These are phyloP conservation scores for Coemansia sp. DNA, from an alignment of 192 early-diverging fungal species.

Conservation along the genomic window DNA sequence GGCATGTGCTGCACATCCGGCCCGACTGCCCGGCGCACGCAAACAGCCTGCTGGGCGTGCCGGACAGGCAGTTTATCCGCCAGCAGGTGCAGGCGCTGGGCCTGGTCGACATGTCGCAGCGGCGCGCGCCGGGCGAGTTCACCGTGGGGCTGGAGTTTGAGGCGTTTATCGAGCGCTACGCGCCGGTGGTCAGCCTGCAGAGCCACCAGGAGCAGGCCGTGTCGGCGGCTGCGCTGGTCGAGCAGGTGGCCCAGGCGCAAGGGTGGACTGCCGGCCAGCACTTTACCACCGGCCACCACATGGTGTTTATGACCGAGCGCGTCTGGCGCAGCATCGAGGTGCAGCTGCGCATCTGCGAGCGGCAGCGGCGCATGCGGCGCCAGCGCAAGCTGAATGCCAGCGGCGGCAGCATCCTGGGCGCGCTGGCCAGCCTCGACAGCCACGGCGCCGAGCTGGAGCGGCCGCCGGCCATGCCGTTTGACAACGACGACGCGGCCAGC, in stretches of 20 bases:
- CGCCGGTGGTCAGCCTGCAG: constrained; percentile 45
- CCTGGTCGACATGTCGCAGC: constrained; percentile 65
- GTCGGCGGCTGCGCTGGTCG: constrained; percentile 14
- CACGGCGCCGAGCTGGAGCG: constrained; percentile 28
- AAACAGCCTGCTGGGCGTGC: constrained; percentile 27
- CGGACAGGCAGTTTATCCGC: constrained; percentile 60
- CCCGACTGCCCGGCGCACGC: constrained; percentile 54
- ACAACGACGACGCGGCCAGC: constrained; percentile 32
- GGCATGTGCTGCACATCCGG: constrained; percentile 78
- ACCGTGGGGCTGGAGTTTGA: constrained; percentile 64
- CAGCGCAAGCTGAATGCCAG: not conserved
- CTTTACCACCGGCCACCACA: constrained; percentile 53
- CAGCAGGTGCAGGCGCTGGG: constrained; percentile 66
- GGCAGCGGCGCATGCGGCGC: constrained; percentile 41
- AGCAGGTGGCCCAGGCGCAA: constrained; percentile 34
- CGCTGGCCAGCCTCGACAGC: constrained; percentile 20
- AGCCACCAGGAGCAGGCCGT: not conserved
- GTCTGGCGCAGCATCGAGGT: constrained; percentile 67
- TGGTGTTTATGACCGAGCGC: constrained; percentile 60
- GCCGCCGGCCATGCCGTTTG: constrained; percentile 16
- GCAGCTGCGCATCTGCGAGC: constrained; percentile 55
- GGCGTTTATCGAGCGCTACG: constrained; percentile 72
- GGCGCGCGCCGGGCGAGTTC: constrained; percentile 66
- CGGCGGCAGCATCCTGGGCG: constrained; percentile 30
- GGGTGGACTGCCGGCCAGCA: constrained; percentile 51